Conservation (phyloP, 139 green algal species). For the Chlamydomonas eustigma region DNA sequence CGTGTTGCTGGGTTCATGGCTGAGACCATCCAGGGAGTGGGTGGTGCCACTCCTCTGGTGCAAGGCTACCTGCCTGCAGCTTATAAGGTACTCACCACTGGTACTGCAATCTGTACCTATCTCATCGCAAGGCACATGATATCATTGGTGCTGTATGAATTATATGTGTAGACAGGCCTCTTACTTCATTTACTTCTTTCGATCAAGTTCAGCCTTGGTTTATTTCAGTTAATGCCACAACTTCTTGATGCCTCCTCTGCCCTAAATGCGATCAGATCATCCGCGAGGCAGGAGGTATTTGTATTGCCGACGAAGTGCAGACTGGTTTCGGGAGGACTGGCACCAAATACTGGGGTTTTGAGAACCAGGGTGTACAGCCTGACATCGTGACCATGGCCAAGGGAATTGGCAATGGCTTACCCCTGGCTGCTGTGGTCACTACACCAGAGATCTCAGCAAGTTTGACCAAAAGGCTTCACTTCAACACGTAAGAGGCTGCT, state of each 20-base stretch:
- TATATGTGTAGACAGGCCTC: no score
- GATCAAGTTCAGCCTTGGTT: neutral
- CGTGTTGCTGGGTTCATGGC: slow-evolving; percentile 78
- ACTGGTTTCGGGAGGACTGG: slow-evolving; percentile 95
- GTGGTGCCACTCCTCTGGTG: slow-evolving; percentile 74
- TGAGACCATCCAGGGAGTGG: slow-evolving; percentile 93
- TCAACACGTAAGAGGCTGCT: slow-evolving; percentile 97
- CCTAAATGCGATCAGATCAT: no score
- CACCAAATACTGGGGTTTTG: slow-evolving; percentile 92
- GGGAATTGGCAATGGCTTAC: slow-evolving; percentile 96
- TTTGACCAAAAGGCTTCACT: slow-evolving; percentile 74
- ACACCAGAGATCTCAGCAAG: slow-evolving; percentile 81
- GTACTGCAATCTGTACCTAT: neutral
- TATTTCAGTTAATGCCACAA: no score
- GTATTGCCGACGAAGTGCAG: slow-evolving; percentile 97
- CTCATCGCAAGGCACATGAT: neutral
- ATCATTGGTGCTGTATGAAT: no score
- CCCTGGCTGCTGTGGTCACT: slow-evolving; percentile 93
- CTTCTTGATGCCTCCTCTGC: no score
- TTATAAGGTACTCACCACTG: slow-evolving; percentile 70
- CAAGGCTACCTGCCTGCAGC: slow-evolving; percentile 83
- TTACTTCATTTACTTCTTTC: no score
- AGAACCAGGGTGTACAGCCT: slow-evolving; percentile 69
- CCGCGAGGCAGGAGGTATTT: slow-evolving; percentile 83
- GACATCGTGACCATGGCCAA: slow-evolving; percentile 53